Conservation (phyloP, 1,284 basidiomycete genomes). For the Tilletia indica region DNA sequence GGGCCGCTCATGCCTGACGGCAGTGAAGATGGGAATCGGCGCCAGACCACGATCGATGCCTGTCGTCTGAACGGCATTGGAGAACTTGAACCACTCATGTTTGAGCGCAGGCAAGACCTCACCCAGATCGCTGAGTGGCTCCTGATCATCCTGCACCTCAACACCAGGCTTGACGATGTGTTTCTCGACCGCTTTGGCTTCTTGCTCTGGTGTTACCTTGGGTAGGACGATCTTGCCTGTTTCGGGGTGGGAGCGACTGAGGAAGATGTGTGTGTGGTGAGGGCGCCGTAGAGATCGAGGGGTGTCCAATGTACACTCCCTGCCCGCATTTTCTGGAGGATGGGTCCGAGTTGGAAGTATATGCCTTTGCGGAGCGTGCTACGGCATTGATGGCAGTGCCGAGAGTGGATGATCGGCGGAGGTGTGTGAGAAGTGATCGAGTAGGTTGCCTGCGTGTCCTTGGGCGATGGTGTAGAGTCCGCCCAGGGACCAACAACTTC, state of each 20-base stretch:
- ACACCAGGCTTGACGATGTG: neutral
- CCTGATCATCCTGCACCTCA: conserved; percentile 16
- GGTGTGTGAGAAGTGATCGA: conserved; percentile 32
- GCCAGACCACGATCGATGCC: conserved; percentile 14
- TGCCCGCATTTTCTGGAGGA: conserved; percentile 41
- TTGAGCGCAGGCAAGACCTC: conserved; percentile 35
- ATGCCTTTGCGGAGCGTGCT: conserved; percentile 42
- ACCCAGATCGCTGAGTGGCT: conserved; percentile 12
- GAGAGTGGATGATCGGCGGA: conserved; percentile 13
- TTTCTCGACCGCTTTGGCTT: conserved; percentile 6
- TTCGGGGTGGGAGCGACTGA: conserved; percentile 18
- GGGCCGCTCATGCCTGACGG: conserved; percentile 36
- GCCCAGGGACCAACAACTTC: conserved; percentile 55
- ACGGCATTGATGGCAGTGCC: conserved; percentile 41
- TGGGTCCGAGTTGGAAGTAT: conserved; percentile 49
- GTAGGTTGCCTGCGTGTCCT: conserved; percentile 34
- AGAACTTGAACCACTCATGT: conserved; percentile 43
- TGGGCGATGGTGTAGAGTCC: conserved; percentile 44
- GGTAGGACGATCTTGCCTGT: conserved; percentile 14
- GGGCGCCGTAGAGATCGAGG: conserved; percentile 52
- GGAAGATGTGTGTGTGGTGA: conserved; percentile 44
- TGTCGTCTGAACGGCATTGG: conserved; percentile 38
- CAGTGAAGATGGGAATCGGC: conserved; percentile 50
- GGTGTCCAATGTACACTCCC: conserved; percentile 43
- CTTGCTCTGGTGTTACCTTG: neutral